Evolutionary conservation across 2,329 filamentous ascomycete genomes (phyloP), one percentile per base, ranked within the genome.

Genomic region (Scopulariopsis brevicaulis): DNA sequence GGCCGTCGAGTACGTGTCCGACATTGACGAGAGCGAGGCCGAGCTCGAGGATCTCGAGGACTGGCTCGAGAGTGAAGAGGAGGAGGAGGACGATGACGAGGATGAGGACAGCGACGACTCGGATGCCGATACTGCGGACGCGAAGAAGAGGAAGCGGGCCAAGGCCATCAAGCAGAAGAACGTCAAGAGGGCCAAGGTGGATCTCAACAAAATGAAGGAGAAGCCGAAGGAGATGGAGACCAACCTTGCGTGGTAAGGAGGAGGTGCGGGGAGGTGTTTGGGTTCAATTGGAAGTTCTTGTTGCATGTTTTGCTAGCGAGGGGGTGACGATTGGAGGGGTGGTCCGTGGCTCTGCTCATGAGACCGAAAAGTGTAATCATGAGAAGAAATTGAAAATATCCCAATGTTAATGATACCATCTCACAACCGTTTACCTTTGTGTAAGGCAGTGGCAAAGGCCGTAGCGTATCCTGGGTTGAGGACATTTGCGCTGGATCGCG

Each of bases 1-100:
- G 53, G 82, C 87, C 60, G 87, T 97, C 53, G 91, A 97, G 75
- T 97, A 96, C 66, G 90, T 97, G 59, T 93, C 89, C 67, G 94
- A 96, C 70, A 74, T 96, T 59, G 92, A 92, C 53, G 90, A 89
- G 68, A 88, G 87, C 63, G 89, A 92, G 60, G 87, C 90, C 59
- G 89, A 90, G 64, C 74, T 90, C 22, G 84, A 81, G 57, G 88
- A 91, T 67, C 82, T 97, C 55, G 89, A 97, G 71, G 93, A 97
- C 68, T 97, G 93, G 93, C 78, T 96, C 55, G 91, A 86, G 64
- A 90, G 84, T 61, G 87, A 83, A 18, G 75, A 74, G 6, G 80
- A 79, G 5, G 79, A 79, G 1, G 80, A 80, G 2, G 78, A 77
- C 8, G 76, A 78, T 7, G 77, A 81, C n/a, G 81, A 82, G 2